phyloP scores from a whole-genome alignment of 169 alveolate genomes.

The Eimeria praecox region DNA sequence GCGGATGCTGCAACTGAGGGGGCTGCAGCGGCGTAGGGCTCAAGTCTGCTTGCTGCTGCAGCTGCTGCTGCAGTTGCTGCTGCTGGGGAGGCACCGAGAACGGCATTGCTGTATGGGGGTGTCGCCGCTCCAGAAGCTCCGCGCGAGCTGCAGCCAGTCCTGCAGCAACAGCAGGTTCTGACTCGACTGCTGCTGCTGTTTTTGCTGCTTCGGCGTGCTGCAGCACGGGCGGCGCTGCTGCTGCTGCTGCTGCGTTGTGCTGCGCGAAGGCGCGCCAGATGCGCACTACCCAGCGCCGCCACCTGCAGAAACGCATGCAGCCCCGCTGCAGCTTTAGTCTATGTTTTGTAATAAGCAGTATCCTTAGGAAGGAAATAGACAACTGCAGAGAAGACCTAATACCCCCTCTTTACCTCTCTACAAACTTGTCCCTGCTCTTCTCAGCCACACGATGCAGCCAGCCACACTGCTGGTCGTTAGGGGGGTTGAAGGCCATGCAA shows the following conservation, averaged over 20 bases:
- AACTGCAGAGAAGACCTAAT: too few species aligned
- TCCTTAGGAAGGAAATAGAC: too few species aligned
- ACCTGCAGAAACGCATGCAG: slow-evolving; percentile 17
- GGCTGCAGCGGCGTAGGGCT: slow-evolving; percentile 31
- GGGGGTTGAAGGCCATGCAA: slow-evolving; percentile 82
- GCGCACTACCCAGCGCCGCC: slow-evolving; percentile 76
- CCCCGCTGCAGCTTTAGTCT: neutral
- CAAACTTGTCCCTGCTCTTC: slow-evolving; percentile 60
- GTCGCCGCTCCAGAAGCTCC: slow-evolving; percentile 51
- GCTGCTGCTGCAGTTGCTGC: slow-evolving; percentile 39
- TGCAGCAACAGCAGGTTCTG: slow-evolving; percentile 64
- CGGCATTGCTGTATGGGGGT: neutral
- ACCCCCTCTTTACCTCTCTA: slow-evolving; percentile 41
- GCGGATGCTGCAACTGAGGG: slow-evolving; percentile 62
- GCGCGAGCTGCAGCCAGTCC: slow-evolving; percentile 70
- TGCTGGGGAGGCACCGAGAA: neutral
- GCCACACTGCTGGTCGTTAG: slow-evolving; percentile 77
- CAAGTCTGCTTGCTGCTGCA: slow-evolving; percentile 30
- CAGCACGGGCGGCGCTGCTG: slow-evolving; percentile 74
- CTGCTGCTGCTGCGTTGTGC: slow-evolving; percentile 75
- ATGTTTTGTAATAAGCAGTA: too few species aligned
- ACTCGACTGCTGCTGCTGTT: slow-evolving; percentile 71
- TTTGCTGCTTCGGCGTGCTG: slow-evolving; percentile 62
- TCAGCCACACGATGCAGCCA: slow-evolving; percentile 79
- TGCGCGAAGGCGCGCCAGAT: slow-evolving; percentile 67